Conservation (phyloP, 2,329 filamentous ascomycete genomes). For the Diaporthe destruens region DNA sequence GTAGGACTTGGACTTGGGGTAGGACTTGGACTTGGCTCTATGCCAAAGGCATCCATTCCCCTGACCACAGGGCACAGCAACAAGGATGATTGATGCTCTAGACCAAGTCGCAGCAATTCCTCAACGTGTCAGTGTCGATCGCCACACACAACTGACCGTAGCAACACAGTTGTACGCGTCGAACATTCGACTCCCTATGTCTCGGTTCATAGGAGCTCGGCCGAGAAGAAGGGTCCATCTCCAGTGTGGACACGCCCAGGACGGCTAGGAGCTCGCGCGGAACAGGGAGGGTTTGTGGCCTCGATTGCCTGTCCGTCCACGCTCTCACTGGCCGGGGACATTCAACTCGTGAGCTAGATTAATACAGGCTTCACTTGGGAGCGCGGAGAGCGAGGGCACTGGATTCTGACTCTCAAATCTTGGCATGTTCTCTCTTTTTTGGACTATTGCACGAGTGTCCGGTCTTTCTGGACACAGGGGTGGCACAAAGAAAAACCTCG, state of each 20-base stretch:
- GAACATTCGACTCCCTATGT: background rate
- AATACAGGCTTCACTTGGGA: background rate
- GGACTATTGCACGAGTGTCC: slow-evolving; percentile 72
- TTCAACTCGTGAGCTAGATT: background rate
- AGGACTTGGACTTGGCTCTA: too few relatives aligned
- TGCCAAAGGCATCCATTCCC: background rate
- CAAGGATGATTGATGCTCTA: background rate
- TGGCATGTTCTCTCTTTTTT: slow-evolving; percentile 52
- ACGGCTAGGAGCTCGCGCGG: too few relatives aligned
- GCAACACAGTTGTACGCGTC: background rate
- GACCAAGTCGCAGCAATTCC: background rate
- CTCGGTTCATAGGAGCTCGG: too few relatives aligned
- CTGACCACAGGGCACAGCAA: background rate
- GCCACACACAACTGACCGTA: too few relatives aligned
- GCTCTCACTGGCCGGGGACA: too few relatives aligned
- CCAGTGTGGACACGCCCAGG: too few relatives aligned
- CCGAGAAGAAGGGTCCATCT: too few relatives aligned
- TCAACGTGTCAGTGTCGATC: too few relatives aligned
- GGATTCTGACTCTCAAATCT: slow-evolving; percentile 42
- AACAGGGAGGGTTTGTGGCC: too few relatives aligned
- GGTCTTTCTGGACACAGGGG: slow-evolving; percentile 64
- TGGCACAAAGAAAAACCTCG: slow-evolving; percentile 66
- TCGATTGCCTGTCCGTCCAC: too few relatives aligned
- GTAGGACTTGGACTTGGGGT: too few relatives aligned
- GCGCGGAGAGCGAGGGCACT: background rate